Percentiles rank a stretch among this genome's conserved stretches.
Evolutionary conservation across 768 basidiomycete species (phyloP).

Genomic region (Mycena amicta): DNA sequence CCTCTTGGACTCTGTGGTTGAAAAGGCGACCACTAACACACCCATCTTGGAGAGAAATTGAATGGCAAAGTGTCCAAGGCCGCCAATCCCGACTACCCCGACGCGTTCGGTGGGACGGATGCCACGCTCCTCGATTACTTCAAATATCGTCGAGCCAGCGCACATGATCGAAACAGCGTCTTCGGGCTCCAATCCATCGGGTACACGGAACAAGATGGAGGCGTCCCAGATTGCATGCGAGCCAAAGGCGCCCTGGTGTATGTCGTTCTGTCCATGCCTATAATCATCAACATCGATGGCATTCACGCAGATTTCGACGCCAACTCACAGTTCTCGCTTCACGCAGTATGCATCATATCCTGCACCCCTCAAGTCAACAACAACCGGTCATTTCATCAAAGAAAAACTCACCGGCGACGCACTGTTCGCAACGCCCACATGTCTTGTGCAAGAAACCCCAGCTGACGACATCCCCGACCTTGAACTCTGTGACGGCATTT

Average conservation of each 20-base stretch:
- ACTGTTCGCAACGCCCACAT: conserved; percentile 35
- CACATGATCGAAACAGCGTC: conserved; percentile 37
- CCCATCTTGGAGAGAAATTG: conserved; percentile 44
- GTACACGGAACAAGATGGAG: conserved; percentile 36
- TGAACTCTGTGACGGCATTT: neutral
- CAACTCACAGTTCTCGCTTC: neutral
- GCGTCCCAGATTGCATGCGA: conserved; percentile 37
- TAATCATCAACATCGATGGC: too few species aligned
- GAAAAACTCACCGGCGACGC: conserved; percentile 27
- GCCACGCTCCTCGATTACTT: conserved; percentile 12
- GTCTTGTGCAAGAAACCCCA: conserved; percentile 37
- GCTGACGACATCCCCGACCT: conserved; percentile 37
- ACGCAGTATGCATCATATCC: conserved; percentile 11
- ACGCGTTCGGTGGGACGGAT: conserved; percentile 35
- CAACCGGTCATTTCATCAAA: neutral
- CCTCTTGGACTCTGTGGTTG: conserved; percentile 33
- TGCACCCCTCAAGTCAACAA: neutral
- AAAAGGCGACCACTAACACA: conserved; percentile 40
- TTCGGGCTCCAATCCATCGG: conserved; percentile 30
- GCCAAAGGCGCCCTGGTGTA: conserved; percentile 38
- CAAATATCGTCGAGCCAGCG: conserved; percentile 17
- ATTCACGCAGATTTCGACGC: neutral
- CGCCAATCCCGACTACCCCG: conserved; percentile 37
- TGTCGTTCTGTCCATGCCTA: conserved; percentile 20
- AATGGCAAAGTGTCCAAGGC: conserved; percentile 41